phyloP scores from a whole-genome alignment of 768 basidiomycete species.

The Kwoniella heveanensis region DNA sequence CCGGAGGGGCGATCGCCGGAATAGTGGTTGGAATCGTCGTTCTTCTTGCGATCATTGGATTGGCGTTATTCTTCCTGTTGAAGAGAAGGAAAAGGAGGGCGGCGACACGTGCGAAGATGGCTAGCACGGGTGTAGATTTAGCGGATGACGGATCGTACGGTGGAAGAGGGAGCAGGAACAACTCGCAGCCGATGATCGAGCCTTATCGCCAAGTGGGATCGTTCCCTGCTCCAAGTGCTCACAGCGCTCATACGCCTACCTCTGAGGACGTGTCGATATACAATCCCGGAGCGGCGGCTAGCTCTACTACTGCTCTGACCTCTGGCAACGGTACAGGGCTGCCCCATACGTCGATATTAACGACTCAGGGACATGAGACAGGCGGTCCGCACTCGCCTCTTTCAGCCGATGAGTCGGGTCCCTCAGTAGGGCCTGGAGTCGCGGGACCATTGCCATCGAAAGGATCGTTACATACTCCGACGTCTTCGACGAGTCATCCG shows the following conservation, averaged over 20 bases:
- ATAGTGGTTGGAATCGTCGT: constrained; percentile 40
- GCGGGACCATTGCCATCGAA: constrained; percentile 37
- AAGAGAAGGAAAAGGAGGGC: constrained; percentile 24
- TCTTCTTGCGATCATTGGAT: constrained; percentile 19
- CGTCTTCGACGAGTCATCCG: not conserved
- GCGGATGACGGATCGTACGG: constrained; percentile 15
- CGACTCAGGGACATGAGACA: not conserved
- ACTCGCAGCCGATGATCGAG: constrained; percentile 28
- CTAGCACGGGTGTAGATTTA: constrained; percentile 18
- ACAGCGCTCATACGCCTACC: not conserved
- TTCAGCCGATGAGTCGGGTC: not conserved
- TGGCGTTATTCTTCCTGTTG: constrained; percentile 29
- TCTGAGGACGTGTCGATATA: constrained; percentile 1
- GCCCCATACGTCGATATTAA: constrained; percentile 21
- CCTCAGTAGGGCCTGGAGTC: constrained; percentile 15
- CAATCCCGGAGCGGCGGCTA: not conserved
- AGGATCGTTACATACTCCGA: constrained; percentile 5
- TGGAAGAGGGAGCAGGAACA: constrained; percentile 12
- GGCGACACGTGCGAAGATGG: constrained; percentile 1
- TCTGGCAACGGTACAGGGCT: constrained; percentile 10
- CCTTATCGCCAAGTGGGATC: constrained; percentile 31
- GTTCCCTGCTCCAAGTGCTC: constrained; percentile 5
- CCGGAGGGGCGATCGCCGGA: constrained; percentile 43
- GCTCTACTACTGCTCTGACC: constrained; percentile 7
- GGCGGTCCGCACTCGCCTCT: not conserved